These are phyloP conservation scores for Salix caprea DNA, from an alignment of 345 rosid genomes.

Conservation along the genomic window DNA sequence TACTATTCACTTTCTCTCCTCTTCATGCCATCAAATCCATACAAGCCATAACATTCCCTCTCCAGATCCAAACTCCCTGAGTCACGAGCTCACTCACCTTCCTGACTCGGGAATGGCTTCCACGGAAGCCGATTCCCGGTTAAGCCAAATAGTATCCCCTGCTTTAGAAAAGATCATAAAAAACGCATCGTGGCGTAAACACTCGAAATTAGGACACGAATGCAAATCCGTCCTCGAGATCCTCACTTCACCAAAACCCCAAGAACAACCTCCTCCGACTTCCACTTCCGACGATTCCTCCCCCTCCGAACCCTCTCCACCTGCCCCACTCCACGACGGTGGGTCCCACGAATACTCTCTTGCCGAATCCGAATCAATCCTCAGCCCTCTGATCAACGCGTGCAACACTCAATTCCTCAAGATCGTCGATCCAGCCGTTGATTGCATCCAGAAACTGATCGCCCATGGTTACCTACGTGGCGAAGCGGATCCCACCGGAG, in stretches of 20 bases:
- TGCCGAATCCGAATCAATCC: constrained; percentile 78
- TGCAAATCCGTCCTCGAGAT: constrained; percentile 82
- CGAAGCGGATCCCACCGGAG: constrained; percentile 85
- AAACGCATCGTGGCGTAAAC: constrained; percentile 97
- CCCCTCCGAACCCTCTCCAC: constrained; percentile 49
- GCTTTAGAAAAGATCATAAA: constrained; percentile 83
- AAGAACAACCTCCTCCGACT: constrained; percentile 29
- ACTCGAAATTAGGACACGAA: constrained; percentile 88
- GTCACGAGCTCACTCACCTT: constrained; percentile 21
- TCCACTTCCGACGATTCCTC: constrained; percentile 43
- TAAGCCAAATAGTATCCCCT: constrained; percentile 64
- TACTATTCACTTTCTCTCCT: not conserved
- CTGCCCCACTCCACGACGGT: constrained; percentile 87
- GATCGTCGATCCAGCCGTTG: constrained; percentile 91
- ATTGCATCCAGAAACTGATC: constrained; percentile 84
- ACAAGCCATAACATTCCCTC: constrained; percentile 3
- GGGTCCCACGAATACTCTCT: constrained; percentile 62
- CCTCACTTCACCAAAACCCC: constrained; percentile 42
- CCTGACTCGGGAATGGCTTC: constrained; percentile 94
- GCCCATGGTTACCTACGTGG: constrained; percentile 96
- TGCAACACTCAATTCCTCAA: constrained; percentile 61
- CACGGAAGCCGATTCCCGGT: constrained; percentile 98
- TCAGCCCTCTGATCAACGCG: constrained; percentile 77
- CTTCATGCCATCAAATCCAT: constrained; percentile 8
- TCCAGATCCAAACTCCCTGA: constrained; percentile 40